A percentile compares a stretch with the other conserved stretches of the same genome.
These are phyloP conservation scores for Dionaea muscipula DNA, from an alignment of 179 eudicot genomes.

Conservation along the genomic window DNA sequence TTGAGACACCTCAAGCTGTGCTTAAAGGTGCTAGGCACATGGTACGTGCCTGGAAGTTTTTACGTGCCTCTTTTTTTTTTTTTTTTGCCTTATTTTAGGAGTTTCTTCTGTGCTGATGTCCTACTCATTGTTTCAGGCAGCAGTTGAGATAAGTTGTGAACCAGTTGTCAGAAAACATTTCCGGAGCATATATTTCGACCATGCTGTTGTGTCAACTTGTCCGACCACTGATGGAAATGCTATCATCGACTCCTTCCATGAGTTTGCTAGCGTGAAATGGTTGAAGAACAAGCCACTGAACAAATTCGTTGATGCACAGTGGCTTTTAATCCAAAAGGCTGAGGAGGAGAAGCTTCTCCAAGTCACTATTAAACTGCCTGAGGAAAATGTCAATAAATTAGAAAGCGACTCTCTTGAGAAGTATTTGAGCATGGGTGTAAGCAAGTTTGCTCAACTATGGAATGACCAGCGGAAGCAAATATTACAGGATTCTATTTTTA, in stretches of 20 bases:
- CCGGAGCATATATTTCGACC: conserved; percentile 74
- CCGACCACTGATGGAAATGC: conserved; percentile 76
- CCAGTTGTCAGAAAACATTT: conserved; percentile 88
- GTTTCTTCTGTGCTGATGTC: neutral
- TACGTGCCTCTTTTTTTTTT: neutral
- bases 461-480: conserved; percentile 90
- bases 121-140: conserved; percentile 46
- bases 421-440: conserved; percentile 83
- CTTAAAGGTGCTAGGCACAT: conserved; percentile 95
- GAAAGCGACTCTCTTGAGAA: conserved; percentile 62
- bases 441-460: conserved; percentile 92
- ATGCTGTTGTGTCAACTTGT: conserved; percentile 71
- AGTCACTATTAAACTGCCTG: conserved; percentile 71
- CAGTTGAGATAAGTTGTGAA: conserved; percentile 92
- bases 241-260: conserved; percentile 69
- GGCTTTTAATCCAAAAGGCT: conserved; percentile 97
- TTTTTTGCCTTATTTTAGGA: neutral
- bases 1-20: conserved; percentile 71
- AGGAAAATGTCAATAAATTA: conserved; percentile 40
- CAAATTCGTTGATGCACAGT: conserved; percentile 81
- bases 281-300: conserved; percentile 66
- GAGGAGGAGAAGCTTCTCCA: conserved; percentile 93
- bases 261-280: conserved; percentile 89
- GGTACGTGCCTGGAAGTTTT: conserved; percentile 61
- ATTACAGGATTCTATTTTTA: conserved; percentile 60